Base-by-base conservation (phyloP, 352 stramenopile species). In the Phytopythium vexans region DNA sequence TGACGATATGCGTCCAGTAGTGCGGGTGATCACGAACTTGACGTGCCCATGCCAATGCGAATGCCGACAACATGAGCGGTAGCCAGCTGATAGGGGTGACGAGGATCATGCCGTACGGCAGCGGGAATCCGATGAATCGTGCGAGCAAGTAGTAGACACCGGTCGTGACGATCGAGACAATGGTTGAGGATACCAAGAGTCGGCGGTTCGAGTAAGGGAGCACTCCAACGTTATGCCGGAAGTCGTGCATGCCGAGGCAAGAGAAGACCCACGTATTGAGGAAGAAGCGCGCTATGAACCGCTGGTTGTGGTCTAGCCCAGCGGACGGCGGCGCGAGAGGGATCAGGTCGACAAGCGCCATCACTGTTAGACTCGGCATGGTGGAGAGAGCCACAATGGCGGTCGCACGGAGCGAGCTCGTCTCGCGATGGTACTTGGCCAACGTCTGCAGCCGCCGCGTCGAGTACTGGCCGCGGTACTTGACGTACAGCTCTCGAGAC, bases 1-100 rank as follows among this genome's bases (percentile, higher is more conserved):
- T 62, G 31, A 66, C 34, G 1, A 66, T 7, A 11, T 56, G 41
- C 37, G 10, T n/a, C 10, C 42, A 16, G 1, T 49, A 11, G 0
- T 46, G 58, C 16, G 43, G 53, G 1, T 50, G 63, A 3, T 58
- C 15, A 27, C 38, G 50, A 35, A 54, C 51, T 2, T 49, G 37
- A 10, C 56, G 56, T 4, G 12, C 16, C 52, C 52, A 64, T 12
- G 54, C 44, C 11, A 62, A 16, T 0, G 14, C 44, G 2, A 66
- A 15, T 6, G 51, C 59, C 14, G 56, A 38, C 1, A 38, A 4
- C n/a, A 66, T 52, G n/a, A 58, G 46, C n/a, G 47, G 45, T 2
- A 61, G 5, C 50, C 62, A 70, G 0, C 39, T 8, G 31, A 49
- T 10, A 16, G 3, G 6, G 3, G 31, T 27, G 11, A 10, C n/a